Base-by-base conservation (phyloP, 139 green algal genomes). In the Mychonastes homosphaera region DNA sequence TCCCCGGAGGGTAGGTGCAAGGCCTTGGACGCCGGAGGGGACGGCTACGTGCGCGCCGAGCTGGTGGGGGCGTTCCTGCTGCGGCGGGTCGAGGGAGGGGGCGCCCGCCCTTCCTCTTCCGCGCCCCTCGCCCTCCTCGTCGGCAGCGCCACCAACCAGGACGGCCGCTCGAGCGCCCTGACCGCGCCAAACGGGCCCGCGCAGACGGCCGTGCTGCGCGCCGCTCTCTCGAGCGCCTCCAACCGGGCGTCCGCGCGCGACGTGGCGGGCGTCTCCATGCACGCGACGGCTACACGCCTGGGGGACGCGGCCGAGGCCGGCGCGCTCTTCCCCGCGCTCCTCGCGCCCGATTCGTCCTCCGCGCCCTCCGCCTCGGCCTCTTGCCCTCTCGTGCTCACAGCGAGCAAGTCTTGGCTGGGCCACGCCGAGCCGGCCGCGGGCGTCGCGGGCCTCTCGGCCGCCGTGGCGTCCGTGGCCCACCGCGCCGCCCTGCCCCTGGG, bases 221-320 rank as follows among this genome's bases (percentile, higher is more conserved):
- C 47, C 2, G 81, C 84, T 2, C 60, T 91, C 26, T 12, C 12
- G 13, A n/a, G n/a, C n/a, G n/a, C n/a, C n/a, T n/a, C n/a, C 41
- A 43, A 3, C 77, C 61, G 0, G 53, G 33, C 3, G 13, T 79
- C 16, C 3, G 3, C 3, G 5, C 8, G 36, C 27, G 47, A 63
- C 2, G 24, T 93, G 36, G 35, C 61, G 1, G 68, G 47, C 1
- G 49, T 91, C 45, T 75, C 81, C 18, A 80, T 85, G 71, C 84
- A 91, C 50, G 83, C 80, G 47, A 88, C 69, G 15, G 56, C 55
- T 13, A 65, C 76, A 18, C 44, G 49, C 23, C 50, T 92, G 51
- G 86, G 86, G 9, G 86, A 94, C 59, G 85, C 86, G n/a, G 90
- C 94, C 29, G 86, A 94, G 65, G 51, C 92, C 1, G 80, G 84